Evolutionary conservation across 108 stramenopile species (phyloP), one percentile per base, ranked within the genome.

Genomic region (Nitzschia palea): DNA sequence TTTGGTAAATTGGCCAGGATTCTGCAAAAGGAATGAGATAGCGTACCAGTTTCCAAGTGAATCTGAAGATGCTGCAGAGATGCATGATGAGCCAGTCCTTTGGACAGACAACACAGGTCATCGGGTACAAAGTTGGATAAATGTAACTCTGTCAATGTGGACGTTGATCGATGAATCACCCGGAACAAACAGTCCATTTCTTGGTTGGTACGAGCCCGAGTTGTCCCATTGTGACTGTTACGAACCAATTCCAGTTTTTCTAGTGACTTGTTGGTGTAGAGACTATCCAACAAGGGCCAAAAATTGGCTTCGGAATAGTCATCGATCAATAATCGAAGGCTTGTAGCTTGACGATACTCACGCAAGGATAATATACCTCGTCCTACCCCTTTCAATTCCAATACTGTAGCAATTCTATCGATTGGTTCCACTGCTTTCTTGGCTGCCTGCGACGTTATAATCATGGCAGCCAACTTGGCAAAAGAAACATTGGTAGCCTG

Each of bases 271-370:
- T 55, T 55, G 22, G 14, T 20, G 28, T 33, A 33, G 30, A 55
- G 31, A 10, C 28, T 32, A 29, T 55, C 54, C 26, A 55, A n/a
- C n/a, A 55, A 55, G 4, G 31, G 54, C 54, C 28, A 55, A 28
- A 29, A 55, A 10, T 55, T 55, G 22, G 28, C 54, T 9, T 55
- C 30, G 54, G 54, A 33, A 55, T 55, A 55, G 28, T 55, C 54
- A n/a, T 55, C 54, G 3, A 55, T 4, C 4, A 10, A 20, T 8
- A 48, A 4, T 18, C 47, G 8, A 12, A 48, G 22, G 9, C 22
- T 18, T 10, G 47, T 48, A 12, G 47, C 15, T 48, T 48, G 18
- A 4, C 47, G 47, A 18, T 20, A 20, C 4, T 48, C 47, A 4
- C n/a, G 47, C 4, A 48, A 20, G 4, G 18, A 5, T n/a, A 20